Base-by-base conservation (phyloP, 1,284 basidiomycete species). In the Malassezia psittaci region DNA sequence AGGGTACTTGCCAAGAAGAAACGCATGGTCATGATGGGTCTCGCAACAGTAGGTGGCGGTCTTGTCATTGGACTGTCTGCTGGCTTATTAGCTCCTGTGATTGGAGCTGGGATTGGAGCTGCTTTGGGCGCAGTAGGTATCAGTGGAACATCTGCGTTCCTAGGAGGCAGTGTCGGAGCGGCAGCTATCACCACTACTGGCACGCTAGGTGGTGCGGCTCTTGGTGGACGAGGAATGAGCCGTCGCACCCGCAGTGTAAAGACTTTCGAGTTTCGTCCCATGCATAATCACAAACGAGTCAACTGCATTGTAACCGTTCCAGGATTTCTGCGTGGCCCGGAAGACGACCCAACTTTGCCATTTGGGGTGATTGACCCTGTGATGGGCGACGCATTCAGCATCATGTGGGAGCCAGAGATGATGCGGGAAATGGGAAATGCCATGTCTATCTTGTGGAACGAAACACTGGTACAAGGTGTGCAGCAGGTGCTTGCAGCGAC, bases 391-490 rank as follows among this genome's bases (percentile, higher is more conserved):
- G 61, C 55, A 12, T 74, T 74, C 52, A 64, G 64, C 38, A 64
- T 74, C 3, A 54, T 73, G 36, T 74, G 72, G 72, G 72, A 74
- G 54, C 72, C 72, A 1, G 70, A 74, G 44, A 74, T 74, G 72
- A 74, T 74, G 72, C 65, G 66, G 39, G 72, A 74, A 45, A 74
- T 74, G 72, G 72, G 72, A 21, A 68, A 74, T 36, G 69, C 72
- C 36, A 67, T 74, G 42, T 66, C 67, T 24, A 63, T 74, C 8
- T 63, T 74, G 2, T 74, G 69, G 69, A 73, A 66, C 64, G 72
- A 74, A 55, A 74, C 72, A 46, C 58, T 74, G n/a, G 65, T 71
- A 2, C 66, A 68, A 54, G 72, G 70, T 47, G 67, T 72, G 3
- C 72, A 74, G 59, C 70, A 72, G 51, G 67, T 72, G 3, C 56